Percentiles rank a stretch among this genome's conserved stretches.
Evolutionary conservation across 2,329 filamentous ascomycete species (phyloP).

Genomic region (Diaporthe nobilis): DNA sequence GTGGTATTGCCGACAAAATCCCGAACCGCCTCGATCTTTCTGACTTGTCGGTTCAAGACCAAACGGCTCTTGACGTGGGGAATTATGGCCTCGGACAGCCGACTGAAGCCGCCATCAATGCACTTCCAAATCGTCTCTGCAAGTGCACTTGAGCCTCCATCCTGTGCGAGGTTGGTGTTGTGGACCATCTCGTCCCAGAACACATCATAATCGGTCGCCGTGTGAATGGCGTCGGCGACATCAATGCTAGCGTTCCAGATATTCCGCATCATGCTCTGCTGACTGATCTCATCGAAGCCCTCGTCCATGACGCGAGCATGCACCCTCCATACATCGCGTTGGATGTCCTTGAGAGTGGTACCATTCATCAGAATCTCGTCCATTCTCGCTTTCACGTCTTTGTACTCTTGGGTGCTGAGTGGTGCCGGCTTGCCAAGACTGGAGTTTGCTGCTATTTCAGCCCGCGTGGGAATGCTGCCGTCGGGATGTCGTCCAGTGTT

Average conservation of each 20-base stretch:
- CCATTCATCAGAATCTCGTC: neutral
- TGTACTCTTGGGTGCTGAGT: neutral
- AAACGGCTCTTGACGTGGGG: constrained; percentile 69
- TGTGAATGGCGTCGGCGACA: neutral
- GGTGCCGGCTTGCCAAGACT: constrained; percentile 49
- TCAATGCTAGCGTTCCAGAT: neutral
- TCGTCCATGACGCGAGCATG: neutral
- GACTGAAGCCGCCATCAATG: constrained; percentile 70
- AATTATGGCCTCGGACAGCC: constrained; percentile 72
- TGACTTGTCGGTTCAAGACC: neutral
- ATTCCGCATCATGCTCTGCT: neutral
- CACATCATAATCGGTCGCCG: constrained; percentile 59
- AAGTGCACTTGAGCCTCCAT: constrained; percentile 71
- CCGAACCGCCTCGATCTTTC: constrained; percentile 65
- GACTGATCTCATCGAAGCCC: neutral
- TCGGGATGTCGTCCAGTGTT: constrained; percentile 56
- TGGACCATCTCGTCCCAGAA: constrained; percentile 55
- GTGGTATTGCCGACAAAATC: neutral
- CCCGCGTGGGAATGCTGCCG: constrained; percentile 66
- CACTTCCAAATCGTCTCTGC: constrained; percentile 71
- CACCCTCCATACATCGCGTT: neutral
- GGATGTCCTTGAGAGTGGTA: neutral
- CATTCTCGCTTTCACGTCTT: neutral
- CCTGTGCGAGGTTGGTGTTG: constrained; percentile 64
- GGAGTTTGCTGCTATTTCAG: constrained; percentile 62